Evolutionary conservation across 1,139 yeast genomes (phyloP), one percentile per base, ranked within the genome.

Genomic region (Protomyces macrosporus): DNA sequence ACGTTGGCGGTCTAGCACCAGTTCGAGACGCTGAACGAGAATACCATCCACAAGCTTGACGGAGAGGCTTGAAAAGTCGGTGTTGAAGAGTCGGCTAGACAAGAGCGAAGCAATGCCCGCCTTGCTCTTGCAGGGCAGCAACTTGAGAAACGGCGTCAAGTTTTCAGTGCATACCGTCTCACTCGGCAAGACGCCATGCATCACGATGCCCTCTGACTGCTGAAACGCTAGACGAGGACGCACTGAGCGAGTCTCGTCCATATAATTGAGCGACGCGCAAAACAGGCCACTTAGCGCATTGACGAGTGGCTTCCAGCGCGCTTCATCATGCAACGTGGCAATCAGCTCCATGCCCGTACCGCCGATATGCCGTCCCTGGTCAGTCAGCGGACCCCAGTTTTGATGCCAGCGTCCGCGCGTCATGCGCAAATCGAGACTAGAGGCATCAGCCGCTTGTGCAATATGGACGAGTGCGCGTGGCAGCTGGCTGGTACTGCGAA

Each of bases 81-180:
- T 86, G 72, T 90, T 97, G 74, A 90, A 95, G n/a, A 95, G 82
- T 71, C 86, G 86, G n/a, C 98, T 98, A 70, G 91, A 96, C 53
- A 95, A 78, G 60, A 93, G 77, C 0, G 96, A 83, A 0, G 97
- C 83, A 51, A 93, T 78, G 1, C 99, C 99, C 0, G 96, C 86
- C 72, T 87, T 87, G 0, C 97, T 98, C 73, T 90, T 86, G 7
- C 98, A 88, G 2, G 98, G 98, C 40, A 95, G 79, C 66, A 95
- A 78, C 72, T 90, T 91, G 67, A 95, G 75, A 71, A 93, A 90
- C 0, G 98, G 98, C 0, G 99, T 91, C 72, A 95, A 80, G 74
- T 95, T 95, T 74, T 95, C 99, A 0, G 99, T 95, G 76, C 99
- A 95, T 14, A 95, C 86, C 0, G 98, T 97, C 72, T 95, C 99